phyloP scores from a whole-genome alignment of 331 rosid genomes.

The Quercus lobata region DNA sequence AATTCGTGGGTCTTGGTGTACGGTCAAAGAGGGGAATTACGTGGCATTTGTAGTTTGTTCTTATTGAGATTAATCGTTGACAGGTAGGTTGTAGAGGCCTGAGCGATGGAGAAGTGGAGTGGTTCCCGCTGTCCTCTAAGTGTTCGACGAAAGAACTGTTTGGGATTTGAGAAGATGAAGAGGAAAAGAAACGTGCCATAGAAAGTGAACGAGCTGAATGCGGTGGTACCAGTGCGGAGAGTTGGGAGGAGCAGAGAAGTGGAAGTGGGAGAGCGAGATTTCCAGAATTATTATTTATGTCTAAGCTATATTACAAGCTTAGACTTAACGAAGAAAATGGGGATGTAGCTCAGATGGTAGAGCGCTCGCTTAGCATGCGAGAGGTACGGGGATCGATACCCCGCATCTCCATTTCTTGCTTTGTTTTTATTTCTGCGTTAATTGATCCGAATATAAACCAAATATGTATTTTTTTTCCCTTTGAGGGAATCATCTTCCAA shows the following conservation, averaged over 20 bases:
- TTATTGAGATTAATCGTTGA: conserved; percentile 9
- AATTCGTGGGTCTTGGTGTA: too few relatives aligned
- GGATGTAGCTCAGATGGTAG: conserved; percentile 94
- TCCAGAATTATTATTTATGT: too few relatives aligned
- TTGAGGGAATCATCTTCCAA: too few relatives aligned
- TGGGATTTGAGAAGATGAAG: conserved; percentile 35
- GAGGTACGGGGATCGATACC: conserved; percentile 97
- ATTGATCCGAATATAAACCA: too few relatives aligned
- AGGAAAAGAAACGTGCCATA: conserved; percentile 7
- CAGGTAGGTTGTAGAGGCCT: conserved; percentile 59
- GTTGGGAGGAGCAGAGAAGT: too few relatives aligned
- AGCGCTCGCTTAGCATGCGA: conserved; percentile 96
- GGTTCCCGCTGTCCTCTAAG: conserved; percentile 19
- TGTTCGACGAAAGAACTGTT: conserved; percentile 23
- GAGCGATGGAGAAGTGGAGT: conserved; percentile 60
- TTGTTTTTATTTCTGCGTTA: too few relatives aligned
- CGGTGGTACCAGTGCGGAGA: too few relatives aligned
- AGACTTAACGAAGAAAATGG: background rate
- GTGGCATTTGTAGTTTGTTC: too few relatives aligned
- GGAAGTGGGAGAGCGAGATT: too few relatives aligned
- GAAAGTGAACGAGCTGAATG: conserved; percentile 6
- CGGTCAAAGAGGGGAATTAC: too few relatives aligned
- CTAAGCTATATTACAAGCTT: too few relatives aligned
- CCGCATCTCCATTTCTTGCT: conserved; percentile 58
- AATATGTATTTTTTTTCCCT: too few relatives aligned